Percentiles rank a stretch among this genome's conserved stretches.
phyloP scores from a whole-genome alignment of 768 basidiomycete genomes.

The Trametes sanguinea region DNA sequence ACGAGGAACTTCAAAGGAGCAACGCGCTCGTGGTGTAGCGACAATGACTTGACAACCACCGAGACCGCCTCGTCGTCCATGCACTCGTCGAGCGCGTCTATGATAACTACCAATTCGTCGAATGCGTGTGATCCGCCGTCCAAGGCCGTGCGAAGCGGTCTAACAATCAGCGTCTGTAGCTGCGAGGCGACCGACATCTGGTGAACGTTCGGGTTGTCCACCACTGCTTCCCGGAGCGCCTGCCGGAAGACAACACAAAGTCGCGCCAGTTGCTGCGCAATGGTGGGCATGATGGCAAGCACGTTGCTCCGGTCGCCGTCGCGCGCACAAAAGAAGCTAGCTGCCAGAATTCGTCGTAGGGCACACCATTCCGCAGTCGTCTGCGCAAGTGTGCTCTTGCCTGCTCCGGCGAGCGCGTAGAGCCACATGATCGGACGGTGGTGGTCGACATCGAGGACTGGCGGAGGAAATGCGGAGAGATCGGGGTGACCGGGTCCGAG shows the following conservation, averaged over 20 bases:
- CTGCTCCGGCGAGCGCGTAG: too few relatives aligned
- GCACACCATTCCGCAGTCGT: too few relatives aligned
- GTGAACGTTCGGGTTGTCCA: not conserved
- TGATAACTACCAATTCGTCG: conserved; percentile 2
- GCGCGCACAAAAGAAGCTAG: too few relatives aligned
- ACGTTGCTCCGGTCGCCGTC: too few relatives aligned
- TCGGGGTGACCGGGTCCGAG: too few relatives aligned
- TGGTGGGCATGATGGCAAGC: conserved; percentile 18
- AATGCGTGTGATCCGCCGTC: not conserved
- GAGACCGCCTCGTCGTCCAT: conserved; percentile 6
- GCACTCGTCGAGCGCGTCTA: conserved; percentile 27
- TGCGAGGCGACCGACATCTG: not conserved
- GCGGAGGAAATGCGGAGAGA: too few relatives aligned
- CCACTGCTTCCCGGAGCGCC: not conserved
- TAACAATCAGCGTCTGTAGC: conserved; percentile 13
- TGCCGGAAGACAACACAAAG: not conserved
- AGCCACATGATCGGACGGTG: too few relatives aligned
- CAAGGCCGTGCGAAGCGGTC: not conserved
- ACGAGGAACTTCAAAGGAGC: conserved; percentile 18
- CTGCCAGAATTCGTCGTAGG: too few relatives aligned
- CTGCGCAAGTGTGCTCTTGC: too few relatives aligned
- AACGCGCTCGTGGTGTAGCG: not conserved
- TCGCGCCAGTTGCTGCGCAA: conserved; percentile 14
- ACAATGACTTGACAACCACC: conserved; percentile 6
- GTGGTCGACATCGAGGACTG: too few relatives aligned